Evolutionary conservation across 1,139 yeast species (phyloP).

Genomic region (Candida dubliniensis): DNA sequence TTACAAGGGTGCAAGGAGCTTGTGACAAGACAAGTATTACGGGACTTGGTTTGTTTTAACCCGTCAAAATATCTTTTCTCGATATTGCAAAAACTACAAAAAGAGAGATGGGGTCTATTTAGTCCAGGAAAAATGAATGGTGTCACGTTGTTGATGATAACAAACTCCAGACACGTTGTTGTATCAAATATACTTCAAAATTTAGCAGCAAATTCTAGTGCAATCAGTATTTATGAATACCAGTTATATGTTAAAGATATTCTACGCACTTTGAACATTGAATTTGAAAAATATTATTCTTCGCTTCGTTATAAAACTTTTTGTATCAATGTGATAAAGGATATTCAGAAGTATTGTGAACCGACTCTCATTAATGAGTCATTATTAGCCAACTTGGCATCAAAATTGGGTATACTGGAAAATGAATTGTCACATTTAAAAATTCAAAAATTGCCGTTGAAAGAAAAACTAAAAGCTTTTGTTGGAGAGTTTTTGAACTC

Average conservation of each 20-base stretch:
- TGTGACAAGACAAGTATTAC: conserved; percentile 23
- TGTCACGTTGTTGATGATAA: conserved; percentile 20
- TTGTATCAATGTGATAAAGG: conserved; percentile 29
- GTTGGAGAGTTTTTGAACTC: conserved; percentile 30
- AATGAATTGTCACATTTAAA: conserved; percentile 25
- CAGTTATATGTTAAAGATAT: conserved; percentile 22
- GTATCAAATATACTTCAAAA: conserved; percentile 22
- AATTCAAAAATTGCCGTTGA: conserved; percentile 26
- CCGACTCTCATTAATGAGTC: conserved; percentile 18
- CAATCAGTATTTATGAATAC: conserved; percentile 1
- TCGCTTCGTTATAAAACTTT: conserved; percentile 28
- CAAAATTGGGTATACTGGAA: conserved; percentile 32
- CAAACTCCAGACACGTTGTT: conserved; percentile 22
- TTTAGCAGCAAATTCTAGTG: conserved; percentile 16
- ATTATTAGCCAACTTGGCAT: conserved; percentile 22
- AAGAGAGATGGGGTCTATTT: conserved; percentile 20
- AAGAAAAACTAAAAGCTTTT: conserved; percentile 26
- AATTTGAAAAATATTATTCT: conserved; percentile 27
- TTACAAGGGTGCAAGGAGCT: conserved; percentile 25
- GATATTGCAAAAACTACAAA: conserved; percentile 23
- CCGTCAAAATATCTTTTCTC: conserved; percentile 27
- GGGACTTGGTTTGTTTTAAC: conserved; percentile 26
- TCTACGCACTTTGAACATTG: conserved; percentile 27
- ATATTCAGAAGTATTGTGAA: conserved; percentile 24
- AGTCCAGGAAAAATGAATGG: conserved; percentile 20